Percentiles rank a stretch among this genome's conserved stretches.
Evolutionary conservation across 108 stramenopile species (phyloP).

Genomic region (Thalassiosira profunda): DNA sequence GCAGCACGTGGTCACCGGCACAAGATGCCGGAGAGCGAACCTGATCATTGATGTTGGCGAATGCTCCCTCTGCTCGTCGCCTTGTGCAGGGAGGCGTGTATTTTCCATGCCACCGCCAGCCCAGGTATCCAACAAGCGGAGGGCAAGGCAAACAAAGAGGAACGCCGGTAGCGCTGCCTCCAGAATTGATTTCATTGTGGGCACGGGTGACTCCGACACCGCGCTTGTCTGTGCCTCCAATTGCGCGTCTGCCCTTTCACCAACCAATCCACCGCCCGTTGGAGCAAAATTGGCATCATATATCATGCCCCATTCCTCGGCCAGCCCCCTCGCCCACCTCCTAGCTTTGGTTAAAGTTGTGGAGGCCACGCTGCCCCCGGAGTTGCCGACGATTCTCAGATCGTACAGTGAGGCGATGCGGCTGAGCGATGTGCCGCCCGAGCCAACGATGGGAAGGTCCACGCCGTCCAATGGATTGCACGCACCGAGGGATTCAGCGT

Average conservation of each 20-base stretch:
- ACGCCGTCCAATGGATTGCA: constrained; percentile 36
- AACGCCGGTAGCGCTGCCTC: constrained; percentile 67
- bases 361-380: constrained; percentile 75
- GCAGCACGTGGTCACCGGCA: constrained; percentile 17
- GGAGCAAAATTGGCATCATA: no score
- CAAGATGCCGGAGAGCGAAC: constrained; percentile 15
- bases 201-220: constrained; percentile 13
- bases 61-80: no score
- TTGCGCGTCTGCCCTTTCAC: no score
- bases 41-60: constrained; percentile 2
- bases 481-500: constrained; percentile 21
- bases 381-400: constrained; percentile 56
- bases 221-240: constrained; percentile 1
- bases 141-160: constrained; percentile 50
- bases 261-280: no score
- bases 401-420: constrained; percentile 36
- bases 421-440: constrained; percentile 69
- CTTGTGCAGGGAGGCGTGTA: no score
- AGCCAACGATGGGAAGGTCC: constrained; percentile 62
- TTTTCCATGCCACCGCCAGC: constrained; percentile 2
- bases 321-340: constrained; percentile 57
- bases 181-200: constrained; percentile 40
- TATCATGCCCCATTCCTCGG: constrained; percentile 41
- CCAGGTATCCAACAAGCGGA: constrained; percentile 16
- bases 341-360: constrained; percentile 68